These are phyloP conservation scores for Phytophthora multivora DNA, from an alignment of 352 stramenopile genomes.

Conservation along the genomic window DNA sequence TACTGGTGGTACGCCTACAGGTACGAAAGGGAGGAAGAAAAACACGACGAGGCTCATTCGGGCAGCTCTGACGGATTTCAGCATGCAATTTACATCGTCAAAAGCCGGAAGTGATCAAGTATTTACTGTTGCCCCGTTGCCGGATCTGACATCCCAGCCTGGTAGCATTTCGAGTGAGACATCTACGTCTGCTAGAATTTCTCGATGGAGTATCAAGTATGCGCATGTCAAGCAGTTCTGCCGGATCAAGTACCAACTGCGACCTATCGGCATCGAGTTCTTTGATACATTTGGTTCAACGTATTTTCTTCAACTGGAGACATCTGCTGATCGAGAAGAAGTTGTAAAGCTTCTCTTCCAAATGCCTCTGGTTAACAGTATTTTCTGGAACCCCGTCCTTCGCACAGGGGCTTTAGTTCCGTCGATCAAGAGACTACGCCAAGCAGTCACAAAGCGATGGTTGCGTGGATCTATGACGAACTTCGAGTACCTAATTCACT, in stretches of 20 bases:
- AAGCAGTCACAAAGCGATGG: slow-evolving; percentile 76
- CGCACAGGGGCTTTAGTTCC: slow-evolving; percentile 61
- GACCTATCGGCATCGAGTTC: slow-evolving; percentile 76
- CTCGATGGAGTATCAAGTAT: slow-evolving; percentile 71
- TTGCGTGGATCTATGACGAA: slow-evolving; percentile 71
- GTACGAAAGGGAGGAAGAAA: slow-evolving; percentile 35
- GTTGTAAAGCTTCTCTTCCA: slow-evolving; percentile 74
- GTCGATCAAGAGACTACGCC: slow-evolving; percentile 73
- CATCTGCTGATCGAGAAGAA: slow-evolving; percentile 55
- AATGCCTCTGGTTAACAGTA: slow-evolving; percentile 83
- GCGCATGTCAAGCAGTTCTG: slow-evolving; percentile 75
- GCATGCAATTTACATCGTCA: slow-evolving; percentile 45
- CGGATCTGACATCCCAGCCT: background rate
- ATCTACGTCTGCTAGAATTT: slow-evolving; percentile 1
- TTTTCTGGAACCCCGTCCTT: slow-evolving; percentile 79
- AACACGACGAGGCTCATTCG: slow-evolving; percentile 58
- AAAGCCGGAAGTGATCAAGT: slow-evolving; percentile 41
- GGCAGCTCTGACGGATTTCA: slow-evolving; percentile 56
- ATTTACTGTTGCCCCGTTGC: slow-evolving; percentile 55
- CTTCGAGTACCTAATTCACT: slow-evolving; percentile 97
- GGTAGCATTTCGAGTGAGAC: background rate
- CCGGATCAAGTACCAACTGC: slow-evolving; percentile 80
- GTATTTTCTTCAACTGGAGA: slow-evolving; percentile 79
- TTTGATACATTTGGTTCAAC: slow-evolving; percentile 73
- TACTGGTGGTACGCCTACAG: slow-evolving; percentile 1